Conservation (phyloP, 306 rosid species). For the Rubus parviflorus region DNA sequence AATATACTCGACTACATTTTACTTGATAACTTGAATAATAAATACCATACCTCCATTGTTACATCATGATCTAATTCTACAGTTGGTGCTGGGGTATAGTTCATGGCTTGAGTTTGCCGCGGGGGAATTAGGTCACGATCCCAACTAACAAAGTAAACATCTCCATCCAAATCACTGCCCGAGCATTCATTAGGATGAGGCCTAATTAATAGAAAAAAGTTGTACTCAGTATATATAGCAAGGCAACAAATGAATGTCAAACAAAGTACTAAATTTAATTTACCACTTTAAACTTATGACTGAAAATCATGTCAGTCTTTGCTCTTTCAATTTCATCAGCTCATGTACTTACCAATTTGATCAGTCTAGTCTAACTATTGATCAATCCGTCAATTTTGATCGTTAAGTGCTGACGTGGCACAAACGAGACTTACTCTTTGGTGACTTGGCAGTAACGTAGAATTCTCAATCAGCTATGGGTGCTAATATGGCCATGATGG, state of each 20-base stretch:
- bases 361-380: too few relatives aligned
- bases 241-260: neutral
- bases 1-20: neutral
- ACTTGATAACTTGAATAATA: neutral
- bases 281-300: too few relatives aligned
- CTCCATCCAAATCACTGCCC: slow-evolving; percentile 49
- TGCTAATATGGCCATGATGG: too few relatives aligned
- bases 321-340: too few relatives aligned
- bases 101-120: slow-evolving; percentile 16
- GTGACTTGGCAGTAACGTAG: too few relatives aligned
- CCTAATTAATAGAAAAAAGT: slow-evolving; percentile 13
- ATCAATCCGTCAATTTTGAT: too few relatives aligned
- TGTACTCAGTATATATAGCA: neutral
- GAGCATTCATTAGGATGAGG: slow-evolving; percentile 56
- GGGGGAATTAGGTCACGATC: slow-evolving; percentile 40
- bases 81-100: slow-evolving; percentile 23
- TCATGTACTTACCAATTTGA: too few relatives aligned
- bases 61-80: slow-evolving; percentile 32
- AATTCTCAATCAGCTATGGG: too few relatives aligned
- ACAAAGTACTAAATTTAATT: too few relatives aligned
- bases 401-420: too few relatives aligned
- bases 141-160: slow-evolving; percentile 45
- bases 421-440: too few relatives aligned
- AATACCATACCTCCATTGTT: slow-evolving; percentile 40
- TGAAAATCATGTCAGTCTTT: too few relatives aligned